Percentiles rank a stretch among this genome's conserved stretches.
phyloP scores from a whole-genome alignment of 2,329 filamentous ascomycete species.

The Thielaviopsis populi region DNA sequence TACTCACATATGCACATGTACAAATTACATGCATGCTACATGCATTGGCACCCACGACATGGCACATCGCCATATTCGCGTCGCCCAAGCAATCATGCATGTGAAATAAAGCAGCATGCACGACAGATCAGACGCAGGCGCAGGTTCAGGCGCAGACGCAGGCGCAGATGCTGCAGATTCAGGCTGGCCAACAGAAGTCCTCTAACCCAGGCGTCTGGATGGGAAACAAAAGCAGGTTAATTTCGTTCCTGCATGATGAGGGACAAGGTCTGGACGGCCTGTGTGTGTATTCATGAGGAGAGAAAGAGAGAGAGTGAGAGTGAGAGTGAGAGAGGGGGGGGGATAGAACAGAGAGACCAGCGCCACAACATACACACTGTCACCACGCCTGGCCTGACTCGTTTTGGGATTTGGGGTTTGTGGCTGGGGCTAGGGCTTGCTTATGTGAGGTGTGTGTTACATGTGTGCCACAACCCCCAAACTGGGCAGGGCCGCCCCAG shows the following conservation, averaged over 20 bases:
- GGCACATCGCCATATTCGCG: background rate
- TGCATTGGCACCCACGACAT: background rate
- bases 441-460: background rate
- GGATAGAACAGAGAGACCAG: background rate
- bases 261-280: background rate
- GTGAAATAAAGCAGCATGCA: background rate
- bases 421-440: background rate
- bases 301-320: background rate
- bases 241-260: background rate
- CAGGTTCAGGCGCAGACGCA: no score
- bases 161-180: background rate
- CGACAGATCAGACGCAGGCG: background rate
- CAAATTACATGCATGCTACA: no score
- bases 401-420: no score
- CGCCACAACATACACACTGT: background rate
- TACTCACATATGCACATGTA: no score
- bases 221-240: background rate
- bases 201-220: background rate
- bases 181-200: background rate
- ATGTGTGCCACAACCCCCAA: background rate
- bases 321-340: background rate
- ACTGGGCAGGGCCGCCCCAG: no score
- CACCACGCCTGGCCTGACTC: background rate
- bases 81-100: slow-evolving; percentile 4
- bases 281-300: background rate